Conservation (phyloP, 352 stramenopile species). For the Blastocystis sp. region DNA sequence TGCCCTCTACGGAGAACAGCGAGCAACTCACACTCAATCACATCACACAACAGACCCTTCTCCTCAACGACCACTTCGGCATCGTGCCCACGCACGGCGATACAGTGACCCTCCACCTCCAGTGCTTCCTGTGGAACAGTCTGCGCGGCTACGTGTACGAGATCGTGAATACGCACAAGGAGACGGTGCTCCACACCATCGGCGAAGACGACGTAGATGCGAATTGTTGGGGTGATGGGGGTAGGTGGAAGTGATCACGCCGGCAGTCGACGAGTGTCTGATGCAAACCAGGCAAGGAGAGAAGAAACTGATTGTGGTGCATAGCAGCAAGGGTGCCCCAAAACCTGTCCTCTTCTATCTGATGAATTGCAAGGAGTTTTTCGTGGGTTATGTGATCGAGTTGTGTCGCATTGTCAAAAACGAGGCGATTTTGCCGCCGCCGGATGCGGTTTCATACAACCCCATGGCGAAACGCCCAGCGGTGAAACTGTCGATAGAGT, state of each 20-base stretch:
- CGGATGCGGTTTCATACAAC: not conserved
- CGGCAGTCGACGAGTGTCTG: not conserved
- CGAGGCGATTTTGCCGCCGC: not conserved
- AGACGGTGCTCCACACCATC: not conserved
- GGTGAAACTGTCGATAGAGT: not conserved
- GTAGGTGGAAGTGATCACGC: not conserved
- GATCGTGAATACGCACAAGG: not conserved
- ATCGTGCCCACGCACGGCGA: not conserved
- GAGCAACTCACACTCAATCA: not conserved
- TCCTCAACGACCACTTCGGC: not conserved
- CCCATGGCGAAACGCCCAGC: not conserved
- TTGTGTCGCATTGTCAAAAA: not conserved
- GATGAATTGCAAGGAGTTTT: not conserved
- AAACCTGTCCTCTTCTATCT: not conserved
- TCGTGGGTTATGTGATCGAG: not conserved
- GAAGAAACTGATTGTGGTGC: not conserved
- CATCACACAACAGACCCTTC: not conserved
- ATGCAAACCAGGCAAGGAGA: not conserved
- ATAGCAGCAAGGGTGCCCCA: not conserved
- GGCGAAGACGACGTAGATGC: not conserved
- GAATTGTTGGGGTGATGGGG: not conserved
- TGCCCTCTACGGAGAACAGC: not conserved
- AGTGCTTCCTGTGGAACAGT: not conserved
- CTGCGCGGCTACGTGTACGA: not conserved
- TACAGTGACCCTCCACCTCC: not conserved